Base-by-base conservation (phyloP, 2,329 filamentous ascomycete genomes). In the Colletotrichum graminicola region DNA sequence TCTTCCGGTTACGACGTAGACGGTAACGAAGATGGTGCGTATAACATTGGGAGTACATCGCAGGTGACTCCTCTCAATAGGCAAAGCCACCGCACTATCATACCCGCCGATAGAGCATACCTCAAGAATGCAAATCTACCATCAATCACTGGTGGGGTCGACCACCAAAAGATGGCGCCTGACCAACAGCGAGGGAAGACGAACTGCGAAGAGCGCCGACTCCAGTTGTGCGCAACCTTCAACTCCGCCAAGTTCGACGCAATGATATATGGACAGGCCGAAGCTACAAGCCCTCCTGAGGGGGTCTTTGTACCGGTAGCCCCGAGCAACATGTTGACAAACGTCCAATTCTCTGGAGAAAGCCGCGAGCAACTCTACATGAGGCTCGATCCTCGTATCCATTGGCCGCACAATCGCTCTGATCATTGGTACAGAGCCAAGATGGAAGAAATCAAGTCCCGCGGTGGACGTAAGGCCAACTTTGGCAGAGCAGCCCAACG, bases 371-470 rank as follows among this genome's bases (percentile, higher is more conserved):
- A 80, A 32, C 73, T 82, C 7, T 89, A 83, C 73, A 78, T 82
- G 1, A 79, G 83, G 59, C 80, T 88, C 3, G 85, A 91, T 75
- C 88, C 88, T 0, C 83, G 83, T 1, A 81, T 85, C 1, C 85
- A 88, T 62, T 85, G 83, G 78, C 81, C 81, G 1, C 81, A 84
- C 55, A 79, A 79, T 2, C 81, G 82, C 55, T 82, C 85, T 0
- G 75, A 82, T 5, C 78, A 79, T 23, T 90, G 87, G 87, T 79
- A 84, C 61, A 76, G 75, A 18, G 76, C 78, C 21, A 90, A 89
- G 71, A 80, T 83, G 43, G 75, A 77, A 1, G 88, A 90, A 68
- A 89, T 90, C 39, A 75, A 78, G 49, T 77, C 77, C 1, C 84
- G 88, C 2, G 84, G 83, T 5, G 81, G 80, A 3, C 82, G 86